phyloP scores from a whole-genome alignment of 768 basidiomycete genomes.

The Cantharellus anzutake region DNA sequence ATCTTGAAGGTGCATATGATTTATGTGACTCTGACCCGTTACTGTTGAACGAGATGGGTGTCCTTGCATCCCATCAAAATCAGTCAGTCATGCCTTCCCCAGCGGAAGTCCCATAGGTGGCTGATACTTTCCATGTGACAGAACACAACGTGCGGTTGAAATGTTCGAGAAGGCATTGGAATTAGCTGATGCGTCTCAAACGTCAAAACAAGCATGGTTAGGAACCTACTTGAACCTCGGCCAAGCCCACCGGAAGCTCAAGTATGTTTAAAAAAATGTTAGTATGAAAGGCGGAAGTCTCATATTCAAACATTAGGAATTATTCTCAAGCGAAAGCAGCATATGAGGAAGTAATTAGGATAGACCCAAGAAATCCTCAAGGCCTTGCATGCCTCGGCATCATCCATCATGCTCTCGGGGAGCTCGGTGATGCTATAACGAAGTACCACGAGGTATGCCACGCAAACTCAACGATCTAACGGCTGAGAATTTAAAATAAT shows the following conservation, averaged over 20 bases:
- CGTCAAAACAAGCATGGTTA: conserved; percentile 65
- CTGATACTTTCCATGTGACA: not conserved
- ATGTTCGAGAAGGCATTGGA: conserved; percentile 60
- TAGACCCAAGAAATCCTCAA: conserved; percentile 67
- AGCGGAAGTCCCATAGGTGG: not conserved
- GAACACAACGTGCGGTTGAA: conserved; percentile 36
- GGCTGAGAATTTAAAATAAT: not conserved
- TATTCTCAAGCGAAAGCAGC: conserved; percentile 38
- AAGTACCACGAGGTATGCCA: conserved; percentile 74
- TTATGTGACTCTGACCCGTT: conserved; percentile 83
- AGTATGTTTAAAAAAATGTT: conserved; percentile 26
- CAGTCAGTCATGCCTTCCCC: conserved; percentile 30
- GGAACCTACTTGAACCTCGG: conserved; percentile 86
- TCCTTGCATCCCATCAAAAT: conserved; percentile 76
- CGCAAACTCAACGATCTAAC: not conserved
- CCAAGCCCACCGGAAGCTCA: conserved; percentile 66
- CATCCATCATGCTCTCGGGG: conserved; percentile 55
- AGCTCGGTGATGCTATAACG: conserved; percentile 64
- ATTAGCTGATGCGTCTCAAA: conserved; percentile 69
- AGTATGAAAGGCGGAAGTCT: not conserved
- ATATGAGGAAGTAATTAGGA: conserved; percentile 64
- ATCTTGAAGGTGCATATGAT: conserved; percentile 57
- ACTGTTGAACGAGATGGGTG: conserved; percentile 79
- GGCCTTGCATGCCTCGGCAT: conserved; percentile 84
- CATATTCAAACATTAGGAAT: not conserved